These are phyloP conservation scores for Lablab purpureus DNA, from an alignment of 306 rosid genomes.

Conservation along the genomic window DNA sequence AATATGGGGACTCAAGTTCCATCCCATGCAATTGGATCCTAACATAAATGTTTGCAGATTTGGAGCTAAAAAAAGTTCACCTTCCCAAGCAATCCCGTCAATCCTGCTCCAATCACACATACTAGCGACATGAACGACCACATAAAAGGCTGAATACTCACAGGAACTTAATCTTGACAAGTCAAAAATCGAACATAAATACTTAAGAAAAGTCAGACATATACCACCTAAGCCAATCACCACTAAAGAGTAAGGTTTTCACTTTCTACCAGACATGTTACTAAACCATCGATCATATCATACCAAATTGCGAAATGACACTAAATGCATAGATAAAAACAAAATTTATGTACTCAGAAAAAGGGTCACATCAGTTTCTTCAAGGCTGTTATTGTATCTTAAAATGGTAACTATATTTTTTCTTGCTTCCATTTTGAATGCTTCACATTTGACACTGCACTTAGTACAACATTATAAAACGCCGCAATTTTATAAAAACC, in stretches of 20 bases:
- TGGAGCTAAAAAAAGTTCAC: not conserved
- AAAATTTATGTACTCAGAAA: not conserved
- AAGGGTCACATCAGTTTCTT: slow-evolving; percentile 7
- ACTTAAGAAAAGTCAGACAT: not conserved
- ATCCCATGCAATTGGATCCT: not conserved
- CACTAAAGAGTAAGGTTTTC: not conserved
- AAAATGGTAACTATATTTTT: not conserved
- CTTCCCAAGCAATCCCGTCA: not conserved
- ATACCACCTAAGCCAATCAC: not conserved
- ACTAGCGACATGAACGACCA: not conserved
- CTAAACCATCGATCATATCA: not conserved
- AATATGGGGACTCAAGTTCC: not conserved
- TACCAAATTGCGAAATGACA: slow-evolving; percentile 17
- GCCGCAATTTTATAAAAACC: slow-evolving; percentile 10
- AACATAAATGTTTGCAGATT: not conserved
- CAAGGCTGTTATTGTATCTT: not conserved
- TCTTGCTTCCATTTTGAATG: not conserved
- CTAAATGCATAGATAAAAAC: slow-evolving; percentile 8
- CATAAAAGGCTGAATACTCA: not conserved
- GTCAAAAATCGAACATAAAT: not conserved
- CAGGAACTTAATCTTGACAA: not conserved
- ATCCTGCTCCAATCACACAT: not conserved
- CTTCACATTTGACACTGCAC: not conserved
- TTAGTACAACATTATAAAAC: not conserved
- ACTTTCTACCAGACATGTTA: not conserved